phyloP scores from a whole-genome alignment of 441 rosid genomes.

The Geranium incanum region DNA sequence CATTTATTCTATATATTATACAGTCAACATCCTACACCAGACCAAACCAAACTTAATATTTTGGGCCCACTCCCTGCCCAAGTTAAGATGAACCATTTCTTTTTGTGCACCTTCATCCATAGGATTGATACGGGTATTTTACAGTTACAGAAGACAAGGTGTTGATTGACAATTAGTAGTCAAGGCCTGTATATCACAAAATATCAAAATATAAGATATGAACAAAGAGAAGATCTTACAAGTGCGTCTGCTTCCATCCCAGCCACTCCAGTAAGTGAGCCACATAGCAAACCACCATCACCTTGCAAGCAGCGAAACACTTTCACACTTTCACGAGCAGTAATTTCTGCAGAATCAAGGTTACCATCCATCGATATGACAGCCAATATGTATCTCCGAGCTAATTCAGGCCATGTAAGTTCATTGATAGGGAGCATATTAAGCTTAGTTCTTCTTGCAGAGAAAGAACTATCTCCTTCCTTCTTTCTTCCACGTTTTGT shows the following conservation, averaged over 20 bases:
- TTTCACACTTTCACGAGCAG: slow-evolving; percentile 78
- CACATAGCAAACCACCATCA: slow-evolving; percentile 97
- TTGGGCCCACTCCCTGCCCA: background rate
- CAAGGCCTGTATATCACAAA: background rate
- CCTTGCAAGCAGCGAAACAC: slow-evolving; percentile 92
- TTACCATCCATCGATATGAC: slow-evolving; percentile 78
- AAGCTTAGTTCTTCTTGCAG: slow-evolving; percentile 58
- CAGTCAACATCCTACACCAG: background rate
- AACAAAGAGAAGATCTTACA: slow-evolving; percentile 48
- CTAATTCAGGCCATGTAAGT: slow-evolving; percentile 94
- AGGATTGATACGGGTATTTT: background rate
- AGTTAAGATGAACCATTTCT: background rate
- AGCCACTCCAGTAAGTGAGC: slow-evolving; percentile 86
- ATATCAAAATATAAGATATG: slow-evolving; percentile 12
- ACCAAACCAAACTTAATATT: background rate
- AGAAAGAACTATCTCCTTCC: slow-evolving; percentile 53
- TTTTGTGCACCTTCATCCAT: background rate
- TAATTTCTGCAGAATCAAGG: slow-evolving; percentile 78
- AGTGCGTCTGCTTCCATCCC: slow-evolving; percentile 98
- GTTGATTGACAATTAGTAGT: background rate
- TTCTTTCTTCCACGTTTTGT: slow-evolving; percentile 81
- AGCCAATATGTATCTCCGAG: slow-evolving; percentile 77
- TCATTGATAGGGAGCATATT: slow-evolving; percentile 79
- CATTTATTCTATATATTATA: background rate
- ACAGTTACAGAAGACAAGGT: background rate